A percentile compares a stretch with the other conserved stretches of the same genome.
Evolutionary conservation across 768 basidiomycete genomes (phyloP).

Genomic region (Pilatotrama ljubarskyi): DNA sequence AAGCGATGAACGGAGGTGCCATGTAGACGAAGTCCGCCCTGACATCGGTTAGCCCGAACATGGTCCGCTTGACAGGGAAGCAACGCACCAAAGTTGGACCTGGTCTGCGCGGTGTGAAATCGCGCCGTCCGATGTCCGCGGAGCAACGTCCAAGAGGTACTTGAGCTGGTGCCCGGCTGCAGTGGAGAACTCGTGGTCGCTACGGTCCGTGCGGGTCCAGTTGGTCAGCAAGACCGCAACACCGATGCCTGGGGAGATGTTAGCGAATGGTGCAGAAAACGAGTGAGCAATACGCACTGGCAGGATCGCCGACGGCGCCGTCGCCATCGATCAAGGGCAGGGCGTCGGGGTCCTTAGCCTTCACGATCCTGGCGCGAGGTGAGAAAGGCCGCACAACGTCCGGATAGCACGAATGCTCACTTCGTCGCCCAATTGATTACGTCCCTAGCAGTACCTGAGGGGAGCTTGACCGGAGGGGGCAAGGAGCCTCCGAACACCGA

Average conservation of each 20-base stretch:
- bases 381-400: background rate
- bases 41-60: background rate
- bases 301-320: conserved; percentile 61
- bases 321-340: conserved; percentile 46
- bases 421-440: conserved; percentile 43
- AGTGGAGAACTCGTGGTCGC: conserved; percentile 37
- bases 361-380: conserved; percentile 36
- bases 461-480: conserved; percentile 40
- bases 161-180: conserved; percentile 49
- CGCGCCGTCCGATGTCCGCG: conserved; percentile 50
- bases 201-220: conserved; percentile 45
- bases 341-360: conserved; percentile 36
- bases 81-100: conserved; percentile 51
- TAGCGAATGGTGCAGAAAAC: background rate
- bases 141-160: conserved; percentile 47
- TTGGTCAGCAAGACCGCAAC: conserved; percentile 52
- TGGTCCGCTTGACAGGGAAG: background rate
- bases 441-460: conserved; percentile 37
- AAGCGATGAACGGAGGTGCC: conserved; percentile 68
- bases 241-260: conserved; percentile 43
- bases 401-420: conserved; percentile 28
- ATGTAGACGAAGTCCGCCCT: conserved; percentile 64
- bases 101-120: conserved; percentile 57
- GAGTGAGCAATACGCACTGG: conserved; percentile 42
- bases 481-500: conserved; percentile 49